Base-by-base conservation (phyloP, 1,284 basidiomycete genomes). In the Sphaerobolus stellatus region DNA sequence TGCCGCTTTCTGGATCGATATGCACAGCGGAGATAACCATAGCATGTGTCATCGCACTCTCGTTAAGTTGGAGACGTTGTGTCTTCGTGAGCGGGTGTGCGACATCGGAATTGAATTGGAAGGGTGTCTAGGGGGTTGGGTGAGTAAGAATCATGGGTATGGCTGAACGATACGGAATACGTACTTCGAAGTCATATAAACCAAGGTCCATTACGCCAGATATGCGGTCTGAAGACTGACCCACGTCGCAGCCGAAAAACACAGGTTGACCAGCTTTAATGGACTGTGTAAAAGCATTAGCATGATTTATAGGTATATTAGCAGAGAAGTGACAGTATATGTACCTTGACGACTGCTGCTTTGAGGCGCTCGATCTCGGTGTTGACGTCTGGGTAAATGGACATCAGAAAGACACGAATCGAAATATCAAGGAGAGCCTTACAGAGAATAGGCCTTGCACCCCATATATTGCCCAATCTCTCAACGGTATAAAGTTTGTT, bases 21-120 rank as follows among this genome's bases (percentile, higher is more conserved):
- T 96, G 93, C n/a, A 94, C 93, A 20, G 83, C 94, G 20, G 89
- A 88, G 66, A 97, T 94, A 49, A 94, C 92, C 92, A 94, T 94
- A 4, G 92, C 92, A 67, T 95, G 93, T 1, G 92, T 94, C 91
- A 95, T 95, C 20, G 86, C 72, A 8, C 86, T 90, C 66, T 98
- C 94, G 54, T 85, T 84, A 25, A 85, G 84, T 64, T 86, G 79
- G 40, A 98, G 78, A 13, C 95, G 82, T 65, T 97, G 82, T 0
- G 92, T 90, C 71, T 98, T 98, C 62, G 81, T 85, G 64, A 88
- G 72, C 5, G 75, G 75, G 50, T 85, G 71, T 30, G 66, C 70
- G 64, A 82, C 78, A 51, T 81, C 79, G 68, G 86, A 87, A 0
- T 83, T 80, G n/a, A n/a, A n/a, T n/a, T n/a, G n/a, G n/a, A n/a